These are phyloP conservation scores for Naganishia friedmannii DNA, from an alignment of 768 basidiomycete genomes.

Conservation along the genomic window DNA sequence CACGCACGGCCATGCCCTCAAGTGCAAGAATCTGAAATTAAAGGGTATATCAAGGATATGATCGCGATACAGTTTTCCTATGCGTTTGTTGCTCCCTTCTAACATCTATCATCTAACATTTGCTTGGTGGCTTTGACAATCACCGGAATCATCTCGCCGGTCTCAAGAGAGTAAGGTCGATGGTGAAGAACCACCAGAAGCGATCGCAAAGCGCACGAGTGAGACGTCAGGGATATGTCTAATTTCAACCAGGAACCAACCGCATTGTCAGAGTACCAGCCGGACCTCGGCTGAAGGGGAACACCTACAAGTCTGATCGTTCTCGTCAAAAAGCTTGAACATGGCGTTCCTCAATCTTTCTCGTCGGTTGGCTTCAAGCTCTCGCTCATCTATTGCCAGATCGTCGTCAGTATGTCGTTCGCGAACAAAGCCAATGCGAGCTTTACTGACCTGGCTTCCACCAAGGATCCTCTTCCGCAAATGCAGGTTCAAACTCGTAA, in stretches of 20 bases:
- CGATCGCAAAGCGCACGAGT: slow-evolving; percentile 45
- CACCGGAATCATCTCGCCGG: slow-evolving; percentile 51
- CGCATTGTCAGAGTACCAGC: neutral
- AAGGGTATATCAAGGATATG: neutral
- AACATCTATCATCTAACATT: neutral
- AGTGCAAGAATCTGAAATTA: neutral
- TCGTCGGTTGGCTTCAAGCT: slow-evolving; percentile 45
- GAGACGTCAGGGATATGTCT: slow-evolving; percentile 48
- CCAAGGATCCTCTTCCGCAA: slow-evolving; percentile 46
- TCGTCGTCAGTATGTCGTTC: neutral
- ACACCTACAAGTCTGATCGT: slow-evolving; percentile 46
- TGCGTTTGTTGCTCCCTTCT: neutral
- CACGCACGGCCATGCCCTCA: neutral
- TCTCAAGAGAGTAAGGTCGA: slow-evolving; percentile 43
- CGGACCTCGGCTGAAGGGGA: too few species aligned
- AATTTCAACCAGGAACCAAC: neutral
- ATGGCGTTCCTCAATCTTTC: slow-evolving; percentile 39
- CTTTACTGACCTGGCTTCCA: slow-evolving; percentile 39
- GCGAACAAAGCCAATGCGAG: too few species aligned
- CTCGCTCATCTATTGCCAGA: slow-evolving; percentile 38
- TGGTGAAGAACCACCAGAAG: slow-evolving; percentile 45
- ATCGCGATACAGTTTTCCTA: neutral
- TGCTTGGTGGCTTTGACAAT: slow-evolving; percentile 45
- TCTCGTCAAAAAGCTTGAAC: slow-evolving; percentile 42
- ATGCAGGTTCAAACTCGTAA: slow-evolving; percentile 43